Base-by-base conservation (phyloP, 1,284 basidiomycete species). In the Fistulinella cinereoalba region DNA sequence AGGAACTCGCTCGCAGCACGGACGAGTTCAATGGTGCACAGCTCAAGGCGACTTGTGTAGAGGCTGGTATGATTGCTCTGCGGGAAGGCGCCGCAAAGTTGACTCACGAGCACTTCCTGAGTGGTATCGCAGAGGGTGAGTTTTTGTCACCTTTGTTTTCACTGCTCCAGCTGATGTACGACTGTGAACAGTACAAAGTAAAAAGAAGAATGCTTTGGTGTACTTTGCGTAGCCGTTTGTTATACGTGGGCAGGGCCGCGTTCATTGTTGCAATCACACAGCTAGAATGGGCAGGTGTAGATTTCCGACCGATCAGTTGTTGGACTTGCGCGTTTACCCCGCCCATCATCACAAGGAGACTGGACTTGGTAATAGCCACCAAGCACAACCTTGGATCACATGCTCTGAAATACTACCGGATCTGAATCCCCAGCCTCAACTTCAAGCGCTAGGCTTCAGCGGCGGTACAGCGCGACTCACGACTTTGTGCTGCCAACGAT, bases 21-120 rank as follows among this genome's bases (percentile, higher is more conserved):
- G 97, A 99, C 73, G 97, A 99, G 71, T 99, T 99, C 64, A 94
- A 92, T 16, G 96, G 94, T 48, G 96, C 96, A 12, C 97, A 99
- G 71, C 70, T 92, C 59, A 95, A 95, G 73, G 94, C 93, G 27
- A 87, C 97, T 18, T 94, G 95, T 73, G 88, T 98, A 12, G 95
- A 97, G 71, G 96, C 96, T 22, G 96, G 97, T 52, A 99, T 99
- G 97, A 96, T 98, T 62, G 89, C 96, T 16, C 72, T 99, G 38
- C 75, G 96, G 55, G 95, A 98, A 67, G 95, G 95, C 37, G 92
- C 94, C 15, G 83, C 83, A n/a, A 85, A 86, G 67, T 73, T 97
- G 50, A 83, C 79, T 23, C 94, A 97, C 59, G 94, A 97, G 68
- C 92, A 97, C 67, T 97, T 95, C 79, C 73, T 95, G 62, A 88